Conservation (phyloP, 1,284 basidiomycete species). For the Melampsora larici-populina region DNA sequence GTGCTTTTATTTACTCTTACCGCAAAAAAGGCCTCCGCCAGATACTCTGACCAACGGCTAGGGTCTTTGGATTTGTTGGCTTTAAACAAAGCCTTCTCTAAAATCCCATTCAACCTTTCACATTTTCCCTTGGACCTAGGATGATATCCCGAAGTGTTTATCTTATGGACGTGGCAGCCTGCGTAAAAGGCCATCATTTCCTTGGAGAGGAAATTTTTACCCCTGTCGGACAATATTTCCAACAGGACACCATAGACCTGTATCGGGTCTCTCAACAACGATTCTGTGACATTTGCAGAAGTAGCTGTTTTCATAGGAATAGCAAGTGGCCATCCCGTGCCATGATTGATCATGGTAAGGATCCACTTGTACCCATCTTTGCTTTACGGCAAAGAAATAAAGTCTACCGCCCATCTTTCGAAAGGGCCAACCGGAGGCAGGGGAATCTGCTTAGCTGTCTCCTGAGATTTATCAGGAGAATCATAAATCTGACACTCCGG, state of each 20-base stretch:
- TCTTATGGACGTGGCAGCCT: background rate
- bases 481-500: background rate
- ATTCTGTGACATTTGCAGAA: background rate
- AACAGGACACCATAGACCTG: background rate
- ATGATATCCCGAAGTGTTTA: constrained; percentile 35
- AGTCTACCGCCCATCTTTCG: constrained; percentile 4
- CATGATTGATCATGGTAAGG: constrained; percentile 17
- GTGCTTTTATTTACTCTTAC: background rate
- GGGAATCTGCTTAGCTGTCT: background rate
- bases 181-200: background rate
- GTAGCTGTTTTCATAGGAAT: background rate
- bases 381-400: background rate
- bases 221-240: background rate
- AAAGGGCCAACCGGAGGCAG: constrained; percentile 12
- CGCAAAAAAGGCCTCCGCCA: background rate
- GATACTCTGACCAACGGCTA: background rate
- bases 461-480: background rate
- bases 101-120: constrained; percentile 9
- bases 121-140: constrained; percentile 42
- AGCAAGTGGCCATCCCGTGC: background rate
- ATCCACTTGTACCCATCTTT: no score
- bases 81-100: background rate
- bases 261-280: background rate
- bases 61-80: background rate
- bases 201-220: background rate